Conservation (phyloP, 2,329 filamentous ascomycete species). For the Atkinsonella texensis region DNA sequence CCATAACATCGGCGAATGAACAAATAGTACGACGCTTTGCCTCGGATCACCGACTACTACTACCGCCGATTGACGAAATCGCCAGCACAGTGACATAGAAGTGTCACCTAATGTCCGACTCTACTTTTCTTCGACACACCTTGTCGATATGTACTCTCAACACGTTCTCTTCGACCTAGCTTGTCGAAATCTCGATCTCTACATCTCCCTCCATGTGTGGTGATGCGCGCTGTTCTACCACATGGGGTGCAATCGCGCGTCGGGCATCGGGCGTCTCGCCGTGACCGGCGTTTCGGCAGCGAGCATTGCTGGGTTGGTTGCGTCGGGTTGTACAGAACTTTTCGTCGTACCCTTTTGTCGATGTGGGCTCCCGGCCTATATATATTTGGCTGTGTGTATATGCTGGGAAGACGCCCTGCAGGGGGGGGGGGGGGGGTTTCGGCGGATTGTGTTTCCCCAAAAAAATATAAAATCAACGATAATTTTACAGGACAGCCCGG, state of each 20-base stretch:
- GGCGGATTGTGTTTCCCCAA: conserved; percentile 4
- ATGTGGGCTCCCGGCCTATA: conserved; percentile 4
- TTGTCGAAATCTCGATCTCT: conserved; percentile 16
- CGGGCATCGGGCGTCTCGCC: conserved; percentile 16
- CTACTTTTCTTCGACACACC: conserved; percentile 6
- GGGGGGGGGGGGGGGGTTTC: neutral
- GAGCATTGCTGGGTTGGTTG: conserved; percentile 16
- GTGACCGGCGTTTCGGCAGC: conserved; percentile 14
- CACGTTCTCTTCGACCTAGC: conserved; percentile 9
- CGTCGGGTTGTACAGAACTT: conserved; percentile 12
- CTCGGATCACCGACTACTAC: conserved; percentile 9
- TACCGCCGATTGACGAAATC: conserved; percentile 6
- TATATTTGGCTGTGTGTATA: conserved; percentile 6
- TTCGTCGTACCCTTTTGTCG: conserved; percentile 3
- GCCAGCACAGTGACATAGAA: neutral
- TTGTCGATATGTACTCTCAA: conserved; percentile 8
- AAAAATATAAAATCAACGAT: neutral
- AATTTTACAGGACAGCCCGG: conserved; percentile 5
- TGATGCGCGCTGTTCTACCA: neutral
- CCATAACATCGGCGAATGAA: conserved; percentile 11
- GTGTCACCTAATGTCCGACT: conserved; percentile 4
- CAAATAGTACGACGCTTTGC: conserved; percentile 8
- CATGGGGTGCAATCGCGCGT: conserved; percentile 1
- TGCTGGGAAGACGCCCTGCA: conserved; percentile 2
- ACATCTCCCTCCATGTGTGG: conserved; percentile 13